phyloP scores from a whole-genome alignment of 768 basidiomycete genomes.

The Artomyces pyxidatus region DNA sequence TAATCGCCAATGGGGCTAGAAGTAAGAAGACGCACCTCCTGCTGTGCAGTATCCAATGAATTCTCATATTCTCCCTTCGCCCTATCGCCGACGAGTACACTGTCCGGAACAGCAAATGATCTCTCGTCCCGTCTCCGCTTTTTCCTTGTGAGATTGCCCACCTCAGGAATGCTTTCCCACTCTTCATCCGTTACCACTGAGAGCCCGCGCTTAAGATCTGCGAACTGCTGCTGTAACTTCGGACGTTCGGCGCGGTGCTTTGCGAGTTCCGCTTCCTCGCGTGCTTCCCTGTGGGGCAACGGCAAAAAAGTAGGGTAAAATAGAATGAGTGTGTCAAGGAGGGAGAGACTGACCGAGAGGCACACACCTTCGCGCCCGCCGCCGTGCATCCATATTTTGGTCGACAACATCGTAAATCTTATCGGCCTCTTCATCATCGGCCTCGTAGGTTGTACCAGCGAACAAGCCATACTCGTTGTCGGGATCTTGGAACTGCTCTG shows the following conservation, averaged over 20 bases:
- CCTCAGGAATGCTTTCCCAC: slow-evolving; percentile 95
- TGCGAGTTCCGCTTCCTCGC: slow-evolving; percentile 63
- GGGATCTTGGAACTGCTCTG: slow-evolving; percentile 92
- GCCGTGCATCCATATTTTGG: slow-evolving; percentile 78
- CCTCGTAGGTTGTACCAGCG: slow-evolving; percentile 92
- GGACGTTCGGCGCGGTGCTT: slow-evolving; percentile 82
- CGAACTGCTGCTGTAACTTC: slow-evolving; percentile 93
- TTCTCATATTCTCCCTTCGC: slow-evolving; percentile 70
- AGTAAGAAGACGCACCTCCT: slow-evolving; percentile 44
- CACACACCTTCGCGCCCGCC: slow-evolving; percentile 71
- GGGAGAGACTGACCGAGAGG: slow-evolving; percentile 29
- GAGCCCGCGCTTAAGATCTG: slow-evolving; percentile 88
- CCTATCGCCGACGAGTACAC: slow-evolving; percentile 82
- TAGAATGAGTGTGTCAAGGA: not conserved
- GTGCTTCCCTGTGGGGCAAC: slow-evolving; percentile 49
- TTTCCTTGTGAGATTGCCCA: slow-evolving; percentile 90
- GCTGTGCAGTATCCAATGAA: slow-evolving; percentile 65
- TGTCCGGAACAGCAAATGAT: slow-evolving; percentile 87
- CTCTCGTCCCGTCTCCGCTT: slow-evolving; percentile 82
- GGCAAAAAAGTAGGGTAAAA: slow-evolving; percentile 17
- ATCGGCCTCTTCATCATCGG: slow-evolving; percentile 97
- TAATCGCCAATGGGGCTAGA: not conserved
- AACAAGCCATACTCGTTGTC: slow-evolving; percentile 97
- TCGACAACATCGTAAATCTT: slow-evolving; percentile 92
- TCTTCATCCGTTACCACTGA: slow-evolving; percentile 81